Percentiles rank a stretch among this genome's conserved stretches.
phyloP scores from a whole-genome alignment of 768 basidiomycete genomes.

The Cytidiella melzeri region DNA sequence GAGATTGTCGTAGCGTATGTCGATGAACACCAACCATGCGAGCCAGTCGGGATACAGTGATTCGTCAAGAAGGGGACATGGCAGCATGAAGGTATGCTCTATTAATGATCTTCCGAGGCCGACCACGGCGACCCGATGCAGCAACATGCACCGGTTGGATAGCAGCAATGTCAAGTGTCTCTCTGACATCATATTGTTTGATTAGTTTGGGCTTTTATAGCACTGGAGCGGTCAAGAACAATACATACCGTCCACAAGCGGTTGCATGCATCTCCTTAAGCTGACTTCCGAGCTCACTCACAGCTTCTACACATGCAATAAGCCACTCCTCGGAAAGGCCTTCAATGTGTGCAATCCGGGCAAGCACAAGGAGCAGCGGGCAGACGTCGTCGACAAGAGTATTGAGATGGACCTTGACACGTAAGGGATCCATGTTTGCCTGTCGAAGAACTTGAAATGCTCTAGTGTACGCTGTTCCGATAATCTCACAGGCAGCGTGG shows the following conservation, averaged over 20 bases:
- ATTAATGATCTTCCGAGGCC: not conserved
- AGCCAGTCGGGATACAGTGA: not conserved
- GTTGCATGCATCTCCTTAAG: not conserved
- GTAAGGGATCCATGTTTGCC: not conserved
- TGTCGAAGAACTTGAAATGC: not conserved
- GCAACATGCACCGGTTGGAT: not conserved
- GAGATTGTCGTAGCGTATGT: not conserved
- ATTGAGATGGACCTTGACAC: not conserved
- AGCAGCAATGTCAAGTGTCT: not conserved
- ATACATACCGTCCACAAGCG: not conserved
- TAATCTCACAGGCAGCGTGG: not conserved
- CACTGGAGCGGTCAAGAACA: too few species aligned
- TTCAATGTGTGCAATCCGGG: not conserved
- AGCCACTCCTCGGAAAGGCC: not conserved
- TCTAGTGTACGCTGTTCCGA: not conserved
- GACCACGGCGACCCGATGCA: not conserved
- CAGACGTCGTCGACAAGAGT: not conserved
- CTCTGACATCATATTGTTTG: not conserved
- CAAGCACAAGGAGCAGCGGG: not conserved
- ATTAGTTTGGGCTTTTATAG: too few species aligned
- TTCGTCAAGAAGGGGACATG: not conserved
- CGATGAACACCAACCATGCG: not conserved
- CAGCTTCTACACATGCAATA: not conserved
- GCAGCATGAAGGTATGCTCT: not conserved
- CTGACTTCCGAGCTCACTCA: not conserved